Base-by-base conservation (phyloP, 169 alveolate genomes). In the Plasmodium blacklocki region DNA sequence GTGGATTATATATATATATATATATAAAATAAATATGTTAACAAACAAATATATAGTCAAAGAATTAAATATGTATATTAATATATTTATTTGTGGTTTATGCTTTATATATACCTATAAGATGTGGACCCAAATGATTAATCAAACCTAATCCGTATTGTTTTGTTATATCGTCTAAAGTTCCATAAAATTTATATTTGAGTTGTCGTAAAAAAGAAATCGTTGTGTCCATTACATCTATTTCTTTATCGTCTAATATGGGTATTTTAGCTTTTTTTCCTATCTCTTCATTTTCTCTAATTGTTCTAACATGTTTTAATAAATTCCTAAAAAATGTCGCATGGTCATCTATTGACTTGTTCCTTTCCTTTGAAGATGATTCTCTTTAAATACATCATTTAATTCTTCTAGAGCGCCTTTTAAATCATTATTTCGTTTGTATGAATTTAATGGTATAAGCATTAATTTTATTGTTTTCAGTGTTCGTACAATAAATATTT, bases 51-150 rank as follows among this genome's bases (percentile, higher is more conserved):
- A n/a, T n/a, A n/a, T n/a, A n/a, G n/a, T n/a, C n/a, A n/a, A n/a
- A n/a, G n/a, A n/a, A n/a, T n/a, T 26, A 26, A 2, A 26, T 26
- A 2, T 26, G 2, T 26, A 26, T 26, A 26, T 26, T 26, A 2
- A 26, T 26, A 26, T 26, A 26, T 26, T 26, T 26, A 26, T 26
- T 2, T 26, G 39, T 26, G 3, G 2, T 2, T 0, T 26, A 26
- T 26, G n/a, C 2, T 26, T 2, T 26, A 39, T 39, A 5, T 52
- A 7, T 43, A 73, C 58, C 86, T 73, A 73, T 54, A 9, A 73
- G 29, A 73, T 73, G 45, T 4, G 71, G 29, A 12, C 86, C 86
- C 11, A 73, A 50, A 39, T n/a, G 56, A 73, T 49, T 52, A 39
- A 12, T 52, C 11, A 73, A 9, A 0, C 45, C 66, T 29, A 73